These are phyloP conservation scores for Kernera saxatilis DNA, from an alignment of 345 rosid genomes.

Conservation along the genomic window DNA sequence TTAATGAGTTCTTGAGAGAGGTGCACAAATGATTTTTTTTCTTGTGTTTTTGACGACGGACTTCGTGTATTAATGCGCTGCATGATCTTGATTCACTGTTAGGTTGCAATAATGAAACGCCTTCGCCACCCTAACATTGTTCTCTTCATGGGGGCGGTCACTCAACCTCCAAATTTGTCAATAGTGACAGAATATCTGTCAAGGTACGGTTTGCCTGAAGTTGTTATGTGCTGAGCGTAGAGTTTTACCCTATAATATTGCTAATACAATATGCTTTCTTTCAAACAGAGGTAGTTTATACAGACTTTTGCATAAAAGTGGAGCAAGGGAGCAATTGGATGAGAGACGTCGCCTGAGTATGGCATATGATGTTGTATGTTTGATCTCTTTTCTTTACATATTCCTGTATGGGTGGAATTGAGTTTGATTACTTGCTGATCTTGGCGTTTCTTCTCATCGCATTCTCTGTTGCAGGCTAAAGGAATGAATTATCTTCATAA, in stretches of 20 bases:
- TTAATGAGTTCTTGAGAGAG: slow-evolving; percentile 95
- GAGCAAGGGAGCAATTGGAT: slow-evolving; percentile 76
- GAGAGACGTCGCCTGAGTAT: slow-evolving; percentile 89
- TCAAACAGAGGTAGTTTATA: slow-evolving; percentile 89
- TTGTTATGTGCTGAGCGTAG: not conserved
- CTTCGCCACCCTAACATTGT: slow-evolving; percentile 98
- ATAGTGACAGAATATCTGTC: slow-evolving; percentile 97
- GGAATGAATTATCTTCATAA: slow-evolving; percentile 99
- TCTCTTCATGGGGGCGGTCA: slow-evolving; percentile 99
- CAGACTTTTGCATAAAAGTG: slow-evolving; percentile 86
- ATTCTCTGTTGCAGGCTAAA: slow-evolving; percentile 60
- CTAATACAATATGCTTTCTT: slow-evolving; percentile 27
- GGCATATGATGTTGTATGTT: slow-evolving; percentile 97
- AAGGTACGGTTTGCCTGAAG: slow-evolving; percentile 43
- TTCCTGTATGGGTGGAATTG: not conserved
- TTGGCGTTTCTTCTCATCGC: not conserved
- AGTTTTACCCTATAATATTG: not conserved
- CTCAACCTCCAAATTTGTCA: slow-evolving; percentile 93
- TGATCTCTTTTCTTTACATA: not conserved
- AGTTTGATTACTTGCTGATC: not conserved
- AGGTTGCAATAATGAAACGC: slow-evolving; percentile 99
- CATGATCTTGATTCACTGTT: slow-evolving; percentile 25
- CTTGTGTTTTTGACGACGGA: not conserved
- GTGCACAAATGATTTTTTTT: slow-evolving; percentile 30
- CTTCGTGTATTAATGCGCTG: not conserved